Conservation (phyloP, 2,329 filamentous ascomycete species). For the Microcyclosporella mali region DNA sequence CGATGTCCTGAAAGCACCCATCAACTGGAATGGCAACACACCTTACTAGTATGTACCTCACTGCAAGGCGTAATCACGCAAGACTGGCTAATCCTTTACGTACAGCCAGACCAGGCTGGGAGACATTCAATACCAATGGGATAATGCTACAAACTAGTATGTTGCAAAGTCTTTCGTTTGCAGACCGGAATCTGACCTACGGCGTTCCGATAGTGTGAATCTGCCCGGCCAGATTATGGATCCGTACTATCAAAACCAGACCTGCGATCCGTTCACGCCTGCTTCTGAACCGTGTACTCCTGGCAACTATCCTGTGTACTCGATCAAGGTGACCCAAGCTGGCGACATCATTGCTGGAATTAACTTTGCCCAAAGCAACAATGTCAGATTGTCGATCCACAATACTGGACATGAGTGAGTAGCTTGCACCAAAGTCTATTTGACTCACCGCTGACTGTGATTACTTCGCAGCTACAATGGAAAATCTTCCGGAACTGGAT, state of each 20-base stretch:
- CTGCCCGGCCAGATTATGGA: conserved; percentile 27
- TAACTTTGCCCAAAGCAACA: conserved; percentile 34
- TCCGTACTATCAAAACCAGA: conserved; percentile 24
- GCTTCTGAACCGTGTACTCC: background rate
- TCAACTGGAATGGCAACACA: too few species aligned
- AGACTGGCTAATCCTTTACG: too few species aligned
- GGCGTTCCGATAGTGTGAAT: conserved; percentile 32
- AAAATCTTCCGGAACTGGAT: conserved; percentile 55
- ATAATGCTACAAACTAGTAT: too few species aligned
- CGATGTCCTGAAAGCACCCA: too few species aligned
- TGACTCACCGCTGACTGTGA: too few species aligned
- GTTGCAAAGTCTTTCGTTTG: too few species aligned
- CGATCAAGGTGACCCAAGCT: background rate
- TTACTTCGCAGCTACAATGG: conserved; percentile 36
- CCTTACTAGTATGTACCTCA: too few species aligned
- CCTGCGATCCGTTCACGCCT: background rate
- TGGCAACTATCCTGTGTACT: background rate
- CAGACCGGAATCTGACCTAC: conserved; percentile 35
- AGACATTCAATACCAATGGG: too few species aligned
- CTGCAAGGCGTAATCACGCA: too few species aligned
- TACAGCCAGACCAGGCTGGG: too few species aligned
- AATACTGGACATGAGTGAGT: conserved; percentile 16
- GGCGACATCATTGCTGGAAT: conserved; percentile 21
- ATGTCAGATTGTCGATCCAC: conserved; percentile 2
- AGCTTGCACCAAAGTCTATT: too few species aligned